phyloP scores from a whole-genome alignment of 257 asterid genomes.

The Avicennia marina region DNA sequence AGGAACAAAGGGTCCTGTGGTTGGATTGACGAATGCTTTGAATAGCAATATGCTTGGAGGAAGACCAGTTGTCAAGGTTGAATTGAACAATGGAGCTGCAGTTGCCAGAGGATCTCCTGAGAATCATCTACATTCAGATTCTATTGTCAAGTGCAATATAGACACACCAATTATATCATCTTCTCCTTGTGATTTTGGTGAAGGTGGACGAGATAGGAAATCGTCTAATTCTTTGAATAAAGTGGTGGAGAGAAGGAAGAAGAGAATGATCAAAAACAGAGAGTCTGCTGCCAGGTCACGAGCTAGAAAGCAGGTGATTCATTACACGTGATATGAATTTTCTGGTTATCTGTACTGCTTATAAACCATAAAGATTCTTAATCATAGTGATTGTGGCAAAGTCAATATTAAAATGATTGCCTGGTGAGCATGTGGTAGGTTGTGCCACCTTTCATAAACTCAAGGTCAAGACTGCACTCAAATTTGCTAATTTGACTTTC shows the following conservation, averaged over 20 bases:
- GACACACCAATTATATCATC: slow-evolving; percentile 60
- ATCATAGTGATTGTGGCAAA: neutral
- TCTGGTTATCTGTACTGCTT: slow-evolving; percentile 1
- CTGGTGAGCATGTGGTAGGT: neutral
- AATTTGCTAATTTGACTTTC: neutral
- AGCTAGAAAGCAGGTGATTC: slow-evolving; percentile 82
- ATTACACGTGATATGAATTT: slow-evolving; percentile 7
- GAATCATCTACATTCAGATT: slow-evolving; percentile 44
- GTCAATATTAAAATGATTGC: neutral
- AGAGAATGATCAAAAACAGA: slow-evolving; percentile 58
- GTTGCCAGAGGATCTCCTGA: slow-evolving; percentile 52
- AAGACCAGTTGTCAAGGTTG: slow-evolving; percentile 38
- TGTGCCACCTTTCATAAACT: slow-evolving; percentile 1
- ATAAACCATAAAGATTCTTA: neutral
- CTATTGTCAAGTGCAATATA: slow-evolving; percentile 30
- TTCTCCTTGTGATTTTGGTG: slow-evolving; percentile 57
- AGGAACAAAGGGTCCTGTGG: slow-evolving; percentile 30
- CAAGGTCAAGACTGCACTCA: slow-evolving; percentile 8
- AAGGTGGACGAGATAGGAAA: slow-evolving; percentile 42
- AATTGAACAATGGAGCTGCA: slow-evolving; percentile 41
- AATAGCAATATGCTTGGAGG: slow-evolving; percentile 33
- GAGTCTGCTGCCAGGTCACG: slow-evolving; percentile 69
- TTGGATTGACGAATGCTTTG: slow-evolving; percentile 37
- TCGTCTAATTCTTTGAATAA: slow-evolving; percentile 46
- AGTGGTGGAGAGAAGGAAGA: slow-evolving; percentile 59